These are phyloP conservation scores for Sclerotinia subarctica DNA, from an alignment of 2,329 filamentous ascomycete species.

Conservation along the genomic window DNA sequence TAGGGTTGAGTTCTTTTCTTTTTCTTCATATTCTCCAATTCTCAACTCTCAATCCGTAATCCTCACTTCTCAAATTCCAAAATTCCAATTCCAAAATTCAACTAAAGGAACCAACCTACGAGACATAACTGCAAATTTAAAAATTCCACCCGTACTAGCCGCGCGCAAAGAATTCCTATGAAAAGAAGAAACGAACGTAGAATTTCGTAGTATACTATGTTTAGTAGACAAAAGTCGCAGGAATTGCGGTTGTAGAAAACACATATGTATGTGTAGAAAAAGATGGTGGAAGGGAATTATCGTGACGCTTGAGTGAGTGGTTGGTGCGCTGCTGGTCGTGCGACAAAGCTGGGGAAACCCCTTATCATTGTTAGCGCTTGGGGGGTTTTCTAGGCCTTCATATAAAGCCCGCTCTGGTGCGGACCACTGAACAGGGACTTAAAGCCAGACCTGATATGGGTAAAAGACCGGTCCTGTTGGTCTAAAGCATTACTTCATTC, in stretches of 20 bases:
- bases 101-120: conserved; percentile 25
- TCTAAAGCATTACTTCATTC: not conserved
- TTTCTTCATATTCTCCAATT: not conserved
- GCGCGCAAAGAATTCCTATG: not conserved
- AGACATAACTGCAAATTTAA: conserved; percentile 20
- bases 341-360: conserved; percentile 17
- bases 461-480: not conserved
- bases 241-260: conserved; percentile 13
- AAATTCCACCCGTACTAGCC: no score
- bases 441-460: not conserved
- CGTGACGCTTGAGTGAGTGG: not conserved
- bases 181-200: no score
- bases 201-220: not conserved
- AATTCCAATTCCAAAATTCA: no score
- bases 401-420: not conserved
- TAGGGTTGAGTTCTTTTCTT: conserved; percentile 1
- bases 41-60: no score
- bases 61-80: no score
- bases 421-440: not conserved
- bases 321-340: not conserved
- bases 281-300: not conserved
- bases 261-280: conserved; percentile 14
- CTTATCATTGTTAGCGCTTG: conserved; percentile 8
- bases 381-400: not conserved
- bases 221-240: conserved; percentile 6